Conservation (phyloP, 495 filamentous ascomycete species). For the Articulospora tetracladia region DNA sequence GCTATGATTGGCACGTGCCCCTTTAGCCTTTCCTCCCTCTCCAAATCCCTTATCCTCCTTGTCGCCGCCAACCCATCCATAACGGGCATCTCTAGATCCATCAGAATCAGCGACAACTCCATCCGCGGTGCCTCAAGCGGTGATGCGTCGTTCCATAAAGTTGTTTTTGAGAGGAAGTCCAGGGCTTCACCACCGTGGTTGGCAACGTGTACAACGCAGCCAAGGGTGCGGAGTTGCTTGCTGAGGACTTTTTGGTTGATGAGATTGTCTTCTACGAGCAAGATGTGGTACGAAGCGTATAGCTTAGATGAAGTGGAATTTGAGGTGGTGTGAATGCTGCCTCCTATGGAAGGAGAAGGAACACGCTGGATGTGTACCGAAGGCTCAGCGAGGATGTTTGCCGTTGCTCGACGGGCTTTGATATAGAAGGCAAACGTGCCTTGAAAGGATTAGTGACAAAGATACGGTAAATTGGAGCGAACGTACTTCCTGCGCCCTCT, state of each 20-base stretch:
- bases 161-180: constrained; percentile 29
- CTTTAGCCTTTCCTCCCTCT: constrained; percentile 44
- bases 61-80: constrained; percentile 80
- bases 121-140: constrained; percentile 22
- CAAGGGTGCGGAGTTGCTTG: constrained; percentile 64
- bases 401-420: constrained; percentile 31
- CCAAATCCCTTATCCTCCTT: constrained; percentile 60
- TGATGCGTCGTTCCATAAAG: constrained; percentile 1
- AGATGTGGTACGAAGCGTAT: constrained; percentile 32
- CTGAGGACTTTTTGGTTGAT: constrained; percentile 68
- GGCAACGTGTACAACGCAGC: constrained; percentile 66
- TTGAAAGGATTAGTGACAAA: neutral
- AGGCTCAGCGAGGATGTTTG: neutral
- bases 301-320: neutral
- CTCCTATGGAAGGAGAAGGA: constrained; percentile 34
- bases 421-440: constrained; percentile 77
- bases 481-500: constrained; percentile 59
- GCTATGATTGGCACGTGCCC: constrained; percentile 74
- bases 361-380: constrained; percentile 47
- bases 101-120: constrained; percentile 68
- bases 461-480: neutral
- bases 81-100: constrained; percentile 87
- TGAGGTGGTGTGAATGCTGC: constrained; percentile 16
- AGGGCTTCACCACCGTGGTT: constrained; percentile 80
- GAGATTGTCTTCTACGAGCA: constrained; percentile 82